Conservation (phyloP, 306 rosid species). For the Cyclanthera cordifolia region DNA sequence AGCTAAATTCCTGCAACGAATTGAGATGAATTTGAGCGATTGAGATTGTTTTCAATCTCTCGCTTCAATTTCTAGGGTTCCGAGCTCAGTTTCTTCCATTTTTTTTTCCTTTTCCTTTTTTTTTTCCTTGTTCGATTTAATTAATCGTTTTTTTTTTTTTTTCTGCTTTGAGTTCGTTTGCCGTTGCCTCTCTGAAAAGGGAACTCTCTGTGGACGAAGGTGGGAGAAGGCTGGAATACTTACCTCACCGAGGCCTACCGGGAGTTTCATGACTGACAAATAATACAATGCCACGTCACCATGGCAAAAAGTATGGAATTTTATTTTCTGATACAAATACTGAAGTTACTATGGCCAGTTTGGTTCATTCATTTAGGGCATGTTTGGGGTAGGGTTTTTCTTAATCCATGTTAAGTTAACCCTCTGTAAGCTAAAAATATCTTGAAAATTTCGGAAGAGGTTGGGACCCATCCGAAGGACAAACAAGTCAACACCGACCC, state of each 20-base stretch:
- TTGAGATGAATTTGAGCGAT: neutral
- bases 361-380: too few relatives aligned
- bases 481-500: too few relatives aligned
- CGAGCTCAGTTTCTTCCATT: neutral
- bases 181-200: slow-evolving; percentile 15
- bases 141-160: neutral
- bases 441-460: too few relatives aligned
- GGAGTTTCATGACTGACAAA: neutral
- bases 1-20: neutral
- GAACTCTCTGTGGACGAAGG: slow-evolving; percentile 3
- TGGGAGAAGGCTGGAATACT: slow-evolving; percentile 7
- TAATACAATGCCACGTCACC: neutral
- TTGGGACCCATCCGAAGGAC: too few relatives aligned
- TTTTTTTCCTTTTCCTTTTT: neutral
- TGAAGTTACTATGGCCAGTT: too few relatives aligned
- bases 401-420: too few relatives aligned
- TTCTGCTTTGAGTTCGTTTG: slow-evolving; percentile 9
- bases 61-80: slow-evolving; percentile 10
- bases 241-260: neutral
- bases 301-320: neutral
- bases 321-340: too few relatives aligned
- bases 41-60: neutral
- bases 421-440: too few relatives aligned
- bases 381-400: too few relatives aligned
- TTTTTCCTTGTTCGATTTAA: neutral